A percentile compares a stretch with the other conserved stretches of the same genome.
These are phyloP conservation scores for Acer campestre DNA, from an alignment of 345 rosid genomes.

Conservation along the genomic window DNA sequence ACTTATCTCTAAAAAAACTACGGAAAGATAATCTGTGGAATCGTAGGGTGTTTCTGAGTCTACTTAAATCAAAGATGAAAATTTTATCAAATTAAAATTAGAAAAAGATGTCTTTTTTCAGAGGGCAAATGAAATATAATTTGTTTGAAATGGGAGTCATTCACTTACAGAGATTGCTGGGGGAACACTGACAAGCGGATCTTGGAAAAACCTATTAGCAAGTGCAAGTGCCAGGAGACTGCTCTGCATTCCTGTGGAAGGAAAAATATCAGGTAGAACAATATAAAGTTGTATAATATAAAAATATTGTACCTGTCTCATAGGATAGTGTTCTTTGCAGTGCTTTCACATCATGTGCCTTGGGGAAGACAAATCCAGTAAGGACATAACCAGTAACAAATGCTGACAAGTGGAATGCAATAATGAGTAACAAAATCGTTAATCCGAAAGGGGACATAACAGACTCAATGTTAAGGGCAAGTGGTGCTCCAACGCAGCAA, in stretches of 20 bases:
- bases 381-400: conserved; percentile 71
- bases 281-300: not conserved
- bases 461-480: conserved; percentile 74
- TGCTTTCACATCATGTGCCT: conserved; percentile 59
- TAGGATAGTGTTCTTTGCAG: conserved; percentile 85
- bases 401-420: conserved; percentile 73
- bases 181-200: conserved; percentile 90
- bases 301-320: conserved; percentile 65
- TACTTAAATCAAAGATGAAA: not conserved
- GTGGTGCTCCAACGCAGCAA: conserved; percentile 89
- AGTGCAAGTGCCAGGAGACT: conserved; percentile 92
- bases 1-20: not conserved
- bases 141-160: not conserved
- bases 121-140: not conserved
- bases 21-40: not conserved
- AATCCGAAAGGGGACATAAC: conserved; percentile 79
- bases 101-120: not conserved
- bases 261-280: conserved; percentile 11
- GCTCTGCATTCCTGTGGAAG: conserved; percentile 89
- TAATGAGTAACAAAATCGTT: conserved; percentile 46
- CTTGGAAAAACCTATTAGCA: conserved; percentile 88
- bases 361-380: conserved; percentile 56
- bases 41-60: not conserved
- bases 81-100: not conserved
- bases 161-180: conserved; percentile 87